Evolutionary conservation across 805 yeast species (phyloP), one percentile per base, ranked within the genome.

Genomic region (Millerozyma acaciae): DNA sequence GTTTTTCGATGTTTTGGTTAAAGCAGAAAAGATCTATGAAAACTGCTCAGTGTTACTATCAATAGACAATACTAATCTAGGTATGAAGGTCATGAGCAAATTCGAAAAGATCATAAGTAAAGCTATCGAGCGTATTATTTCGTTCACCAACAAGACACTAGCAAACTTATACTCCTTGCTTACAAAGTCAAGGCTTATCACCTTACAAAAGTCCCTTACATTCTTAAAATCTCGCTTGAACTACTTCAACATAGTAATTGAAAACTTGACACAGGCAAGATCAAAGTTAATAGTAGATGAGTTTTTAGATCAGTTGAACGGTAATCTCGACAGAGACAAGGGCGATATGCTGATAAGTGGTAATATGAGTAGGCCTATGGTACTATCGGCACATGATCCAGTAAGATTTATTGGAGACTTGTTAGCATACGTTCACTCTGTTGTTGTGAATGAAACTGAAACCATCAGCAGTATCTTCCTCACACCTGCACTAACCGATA

Each of bases 391-490:
- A 0, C 83, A 83, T 53, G 96, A 90, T 52, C 84, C 96, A 1
- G 66, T 79, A 16, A 68, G 96, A 35, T 89, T 80, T 43, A 66
- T 86, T 12, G 95, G 97, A 16, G 96, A 88, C 52, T 70, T 93
- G 20, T 62, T 93, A 23, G 97, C 97, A 0, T 84, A 84, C 64
- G 71, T 88, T 2, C 97, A 93, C 52, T 76, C 89, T 2, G 71
- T 85, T 4, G 79, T 88, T 19, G 95, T 88, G 4, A 85, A 86
- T 57, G 98, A 93, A 55, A 71, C 78, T 25, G 98, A 93, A 50
- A 68, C 81, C 19, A 70, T 90, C 4, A 69, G 70, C 6, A 69
- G 78, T 13, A 58, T 90, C 32, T 79, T 90, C 39, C 24, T 50
- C 4, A 47, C 35, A 8, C 30, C 37, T 1, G 30, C 16, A 3